Evolutionary conservation across 2,329 filamentous ascomycete species (phyloP).

Genomic region (Fusarium ramigenum): DNA sequence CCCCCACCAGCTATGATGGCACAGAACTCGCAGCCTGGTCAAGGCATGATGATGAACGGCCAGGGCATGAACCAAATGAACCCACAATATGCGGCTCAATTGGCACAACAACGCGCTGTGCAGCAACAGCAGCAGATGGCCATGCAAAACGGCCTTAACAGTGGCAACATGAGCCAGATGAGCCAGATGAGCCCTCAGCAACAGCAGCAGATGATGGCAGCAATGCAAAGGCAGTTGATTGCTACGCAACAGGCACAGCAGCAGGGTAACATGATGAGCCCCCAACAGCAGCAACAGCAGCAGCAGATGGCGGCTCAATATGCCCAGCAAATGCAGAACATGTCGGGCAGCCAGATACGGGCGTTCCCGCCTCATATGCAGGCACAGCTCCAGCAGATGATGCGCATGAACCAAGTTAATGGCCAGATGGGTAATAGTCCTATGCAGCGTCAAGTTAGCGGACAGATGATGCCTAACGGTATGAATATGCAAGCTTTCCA

Average conservation of each 20-base stretch:
- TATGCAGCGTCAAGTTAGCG: conserved; percentile 46
- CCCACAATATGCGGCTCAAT: conserved; percentile 54
- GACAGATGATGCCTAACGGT: conserved; percentile 55
- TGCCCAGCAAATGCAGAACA: conserved; percentile 54
- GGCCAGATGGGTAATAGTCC: conserved; percentile 44
- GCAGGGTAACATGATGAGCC: conserved; percentile 54
- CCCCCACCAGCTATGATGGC: conserved; percentile 69
- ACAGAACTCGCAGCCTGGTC: conserved; percentile 63
- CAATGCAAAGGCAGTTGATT: conserved; percentile 52
- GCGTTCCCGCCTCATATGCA: conserved; percentile 50
- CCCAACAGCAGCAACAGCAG: conserved; percentile 53
- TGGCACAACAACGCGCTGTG: conserved; percentile 58
- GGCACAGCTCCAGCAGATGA: conserved; percentile 50
- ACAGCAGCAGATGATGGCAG: conserved; percentile 52
- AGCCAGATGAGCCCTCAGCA: conserved; percentile 52
- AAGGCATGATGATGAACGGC: conserved; percentile 62
- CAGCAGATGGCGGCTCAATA: conserved; percentile 57
- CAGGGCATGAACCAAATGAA: conserved; percentile 54
- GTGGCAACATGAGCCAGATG: conserved; percentile 51
- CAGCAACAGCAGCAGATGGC: conserved; percentile 57
- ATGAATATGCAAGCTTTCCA: conserved; percentile 52
- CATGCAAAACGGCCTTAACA: conserved; percentile 51
- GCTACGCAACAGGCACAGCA: conserved; percentile 50
- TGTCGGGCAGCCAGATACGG: conserved; percentile 49
- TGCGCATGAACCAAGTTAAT: conserved; percentile 48